Conservation (phyloP, 805 yeast species). For the Saturnispora sekii region DNA sequence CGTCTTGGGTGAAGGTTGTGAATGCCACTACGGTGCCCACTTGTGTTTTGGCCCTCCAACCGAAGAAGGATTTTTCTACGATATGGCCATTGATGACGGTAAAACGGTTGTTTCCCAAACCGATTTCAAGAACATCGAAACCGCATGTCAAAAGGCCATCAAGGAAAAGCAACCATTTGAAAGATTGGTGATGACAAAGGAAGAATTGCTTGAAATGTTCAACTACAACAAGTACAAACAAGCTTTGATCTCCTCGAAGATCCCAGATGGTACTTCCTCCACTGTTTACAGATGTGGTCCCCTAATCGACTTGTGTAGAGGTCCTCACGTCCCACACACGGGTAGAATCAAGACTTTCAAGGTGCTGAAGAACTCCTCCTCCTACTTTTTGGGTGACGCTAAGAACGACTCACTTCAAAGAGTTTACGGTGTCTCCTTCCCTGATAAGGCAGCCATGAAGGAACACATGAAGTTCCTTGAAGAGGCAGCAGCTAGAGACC, state of each 20-base stretch:
- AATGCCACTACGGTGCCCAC: constrained; percentile 91
- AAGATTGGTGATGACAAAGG: constrained; percentile 87
- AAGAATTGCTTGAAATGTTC: constrained; percentile 86
- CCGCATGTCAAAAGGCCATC: constrained; percentile 79
- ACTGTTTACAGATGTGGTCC: constrained; percentile 98
- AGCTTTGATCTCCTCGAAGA: constrained; percentile 71
- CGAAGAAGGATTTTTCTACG: constrained; percentile 95
- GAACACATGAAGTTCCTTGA: constrained; percentile 89
- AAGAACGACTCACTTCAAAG: constrained; percentile 93
- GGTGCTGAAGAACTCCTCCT: constrained; percentile 89
- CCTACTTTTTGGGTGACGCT: constrained; percentile 91
- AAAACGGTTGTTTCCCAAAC: constrained; percentile 66
- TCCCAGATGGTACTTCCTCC: constrained; percentile 92
- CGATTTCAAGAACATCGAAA: constrained; percentile 79
- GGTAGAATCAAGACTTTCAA: constrained; percentile 93
- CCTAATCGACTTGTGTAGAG: constrained; percentile 90
- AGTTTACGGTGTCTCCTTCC: constrained; percentile 96
- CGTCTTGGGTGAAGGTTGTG: constrained; percentile 96
- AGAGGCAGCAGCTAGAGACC: constrained; percentile 94
- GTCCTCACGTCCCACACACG: constrained; percentile 97
- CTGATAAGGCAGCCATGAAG: constrained; percentile 92
- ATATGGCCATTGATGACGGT: constrained; percentile 77
- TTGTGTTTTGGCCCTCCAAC: constrained; percentile 95
- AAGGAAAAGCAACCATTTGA: constrained; percentile 94
- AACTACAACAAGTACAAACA: constrained; percentile 93